These are phyloP conservation scores for Microstegium vimineum DNA, from an alignment of 176 grass and related monocot species.

Conservation along the genomic window DNA sequence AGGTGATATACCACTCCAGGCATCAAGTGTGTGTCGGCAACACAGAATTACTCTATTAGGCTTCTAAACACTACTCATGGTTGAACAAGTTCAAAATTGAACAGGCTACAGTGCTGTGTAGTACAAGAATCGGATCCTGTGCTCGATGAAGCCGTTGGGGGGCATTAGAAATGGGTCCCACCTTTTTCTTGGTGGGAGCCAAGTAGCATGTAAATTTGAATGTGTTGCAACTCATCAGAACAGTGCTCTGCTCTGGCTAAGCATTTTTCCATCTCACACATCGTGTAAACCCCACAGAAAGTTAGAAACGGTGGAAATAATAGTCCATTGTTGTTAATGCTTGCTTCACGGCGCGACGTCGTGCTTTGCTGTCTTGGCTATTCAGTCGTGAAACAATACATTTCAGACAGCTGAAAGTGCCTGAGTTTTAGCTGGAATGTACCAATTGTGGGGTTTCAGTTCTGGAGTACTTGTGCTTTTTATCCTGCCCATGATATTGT, in stretches of 20 bases:
- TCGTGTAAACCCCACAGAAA: background rate
- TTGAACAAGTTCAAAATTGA: conserved; percentile 12
- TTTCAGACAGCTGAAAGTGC: background rate
- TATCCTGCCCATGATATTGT: background rate
- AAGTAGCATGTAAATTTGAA: conserved; percentile 27
- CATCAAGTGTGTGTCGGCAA: background rate
- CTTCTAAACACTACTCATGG: conserved; percentile 28
- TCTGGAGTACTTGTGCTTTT: background rate
- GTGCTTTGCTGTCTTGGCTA: background rate
- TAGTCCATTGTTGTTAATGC: background rate
- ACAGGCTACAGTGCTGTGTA: background rate
- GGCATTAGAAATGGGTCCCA: background rate
- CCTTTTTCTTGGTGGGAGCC: background rate
- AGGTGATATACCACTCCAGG: conserved; percentile 32
- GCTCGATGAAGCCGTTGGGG: background rate
- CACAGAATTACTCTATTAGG: background rate
- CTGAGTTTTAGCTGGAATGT: background rate
- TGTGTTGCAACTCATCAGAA: background rate
- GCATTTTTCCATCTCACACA: background rate
- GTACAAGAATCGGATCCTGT: background rate
- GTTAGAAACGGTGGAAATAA: conserved; percentile 9
- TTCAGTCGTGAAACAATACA: background rate
- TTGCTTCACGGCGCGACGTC: background rate
- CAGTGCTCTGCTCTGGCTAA: background rate
- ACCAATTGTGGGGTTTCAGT: background rate